These are phyloP conservation scores for Wickerhamiella galacta DNA, from an alignment of 805 yeast species.

Conservation along the genomic window DNA sequence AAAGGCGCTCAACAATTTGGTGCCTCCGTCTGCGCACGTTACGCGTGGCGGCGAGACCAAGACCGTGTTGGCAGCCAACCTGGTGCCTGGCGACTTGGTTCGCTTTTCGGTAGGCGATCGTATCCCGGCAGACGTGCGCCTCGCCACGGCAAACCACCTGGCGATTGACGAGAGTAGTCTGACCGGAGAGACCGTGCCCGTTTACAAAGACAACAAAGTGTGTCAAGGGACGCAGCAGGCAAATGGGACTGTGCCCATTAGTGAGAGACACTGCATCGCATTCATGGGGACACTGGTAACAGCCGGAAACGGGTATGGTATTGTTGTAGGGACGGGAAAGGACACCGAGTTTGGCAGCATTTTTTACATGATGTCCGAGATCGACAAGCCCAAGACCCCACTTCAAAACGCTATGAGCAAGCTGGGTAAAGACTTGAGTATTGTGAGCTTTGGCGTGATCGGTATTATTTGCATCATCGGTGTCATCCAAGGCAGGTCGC, in stretches of 20 bases:
- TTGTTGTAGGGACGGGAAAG: conserved; percentile 79
- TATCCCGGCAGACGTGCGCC: conserved; percentile 87
- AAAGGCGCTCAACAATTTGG: conserved; percentile 81
- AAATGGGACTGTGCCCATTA: conserved; percentile 29
- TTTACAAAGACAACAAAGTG: conserved; percentile 42
- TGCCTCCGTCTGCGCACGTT: conserved; percentile 92
- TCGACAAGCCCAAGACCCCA: conserved; percentile 97
- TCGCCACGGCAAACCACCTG: conserved; percentile 61
- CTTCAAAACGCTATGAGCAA: conserved; percentile 90
- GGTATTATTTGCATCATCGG: conserved; percentile 88
- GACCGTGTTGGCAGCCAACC: conserved; percentile 65
- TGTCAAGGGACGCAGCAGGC: conserved; percentile 21
- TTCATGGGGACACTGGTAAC: conserved; percentile 96
- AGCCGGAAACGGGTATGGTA: conserved; percentile 88
- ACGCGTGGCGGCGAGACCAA: conserved; percentile 67
- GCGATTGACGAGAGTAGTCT: conserved; percentile 83
- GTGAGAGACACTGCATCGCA: conserved; percentile 64
- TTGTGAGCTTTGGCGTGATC: conserved; percentile 71
- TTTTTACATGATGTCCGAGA: conserved; percentile 85
- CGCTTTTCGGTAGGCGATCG: conserved; percentile 85
- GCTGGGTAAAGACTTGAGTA: conserved; percentile 77
- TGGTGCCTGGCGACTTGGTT: conserved; percentile 94
- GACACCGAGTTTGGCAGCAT: conserved; percentile 90
- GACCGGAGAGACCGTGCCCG: conserved; percentile 91
- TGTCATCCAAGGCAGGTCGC: conserved; percentile 74